phyloP scores from a whole-genome alignment of 306 rosid genomes.

The Aeschynomene evenia region DNA sequence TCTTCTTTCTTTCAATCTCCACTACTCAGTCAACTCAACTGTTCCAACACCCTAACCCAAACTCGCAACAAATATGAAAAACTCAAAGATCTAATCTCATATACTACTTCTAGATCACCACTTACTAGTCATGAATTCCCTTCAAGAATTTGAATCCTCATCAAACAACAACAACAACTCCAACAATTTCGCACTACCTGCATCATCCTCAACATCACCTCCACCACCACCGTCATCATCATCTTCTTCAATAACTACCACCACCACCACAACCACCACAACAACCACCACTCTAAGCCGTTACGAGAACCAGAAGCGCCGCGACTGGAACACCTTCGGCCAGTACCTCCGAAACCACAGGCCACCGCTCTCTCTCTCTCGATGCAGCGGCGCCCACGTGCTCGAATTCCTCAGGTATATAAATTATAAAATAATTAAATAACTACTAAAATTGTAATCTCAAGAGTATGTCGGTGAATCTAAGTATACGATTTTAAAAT shows the following conservation, averaged over 20 bases:
- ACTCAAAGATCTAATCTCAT: not conserved
- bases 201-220: not conserved
- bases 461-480: too few relatives aligned
- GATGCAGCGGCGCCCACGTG: slow-evolving; percentile 82
- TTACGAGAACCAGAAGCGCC: slow-evolving; percentile 72
- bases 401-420: slow-evolving; percentile 64
- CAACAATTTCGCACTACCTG: slow-evolving; percentile 10
- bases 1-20: not conserved
- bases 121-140: slow-evolving; percentile 43
- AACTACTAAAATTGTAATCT: too few relatives aligned
- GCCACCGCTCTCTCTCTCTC: slow-evolving; percentile 64
- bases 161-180: slow-evolving; percentile 6
- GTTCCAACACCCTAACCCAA: not conserved
- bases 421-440: too few relatives aligned
- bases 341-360: slow-evolving; percentile 77
- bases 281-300: slow-evolving; percentile 52
- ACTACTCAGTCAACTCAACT: not conserved
- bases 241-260: not conserved
- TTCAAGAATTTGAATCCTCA: slow-evolving; percentile 46
- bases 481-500: too few relatives aligned
- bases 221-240: not conserved
- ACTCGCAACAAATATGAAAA: not conserved
- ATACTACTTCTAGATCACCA: not conserved
- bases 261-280: not conserved
- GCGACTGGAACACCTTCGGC: slow-evolving; percentile 83